A percentile compares a stretch with the other conserved stretches of the same genome.
These are phyloP conservation scores for Recurvomyces mirabilis DNA, from an alignment of 495 filamentous ascomycete genomes.

Conservation along the genomic window DNA sequence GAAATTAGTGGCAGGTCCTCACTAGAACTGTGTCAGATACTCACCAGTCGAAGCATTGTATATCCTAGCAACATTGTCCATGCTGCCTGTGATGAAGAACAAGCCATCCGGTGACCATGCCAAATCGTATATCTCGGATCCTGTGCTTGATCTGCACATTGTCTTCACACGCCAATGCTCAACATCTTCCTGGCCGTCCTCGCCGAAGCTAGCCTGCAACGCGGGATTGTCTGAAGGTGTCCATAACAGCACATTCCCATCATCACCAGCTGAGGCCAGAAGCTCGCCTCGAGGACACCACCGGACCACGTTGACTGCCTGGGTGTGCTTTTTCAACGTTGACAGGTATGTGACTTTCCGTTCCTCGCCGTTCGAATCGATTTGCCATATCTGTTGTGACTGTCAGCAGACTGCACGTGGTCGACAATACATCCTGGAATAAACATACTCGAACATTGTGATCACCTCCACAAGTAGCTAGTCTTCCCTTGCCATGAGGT, in stretches of 20 bases:
- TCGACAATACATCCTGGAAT: constrained; percentile 15
- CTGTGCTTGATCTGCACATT: constrained; percentile 79
- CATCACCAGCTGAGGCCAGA: constrained; percentile 88
- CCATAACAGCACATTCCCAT: constrained; percentile 94
- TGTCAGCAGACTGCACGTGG: not conserved
- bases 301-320: constrained; percentile 95
- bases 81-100: constrained; percentile 96
- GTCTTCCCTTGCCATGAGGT: constrained; percentile 78
- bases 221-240: constrained; percentile 68
- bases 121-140: constrained; percentile 92
- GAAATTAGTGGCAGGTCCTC: not conserved
- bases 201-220: constrained; percentile 55
- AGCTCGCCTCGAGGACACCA: constrained; percentile 91
- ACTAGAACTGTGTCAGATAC: not conserved
- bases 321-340: constrained; percentile 83
- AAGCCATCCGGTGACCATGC: constrained; percentile 95
- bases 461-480: constrained; percentile 92
- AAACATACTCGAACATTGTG: constrained; percentile 83
- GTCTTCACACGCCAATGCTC: constrained; percentile 94
- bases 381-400: constrained; percentile 65
- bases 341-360: constrained; percentile 81
- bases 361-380: constrained; percentile 77
- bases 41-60: constrained; percentile 89
- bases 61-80: constrained; percentile 96
- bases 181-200: constrained; percentile 82